Conservation (phyloP, 176 grass and related monocot species). For the Olyra latifolia region DNA sequence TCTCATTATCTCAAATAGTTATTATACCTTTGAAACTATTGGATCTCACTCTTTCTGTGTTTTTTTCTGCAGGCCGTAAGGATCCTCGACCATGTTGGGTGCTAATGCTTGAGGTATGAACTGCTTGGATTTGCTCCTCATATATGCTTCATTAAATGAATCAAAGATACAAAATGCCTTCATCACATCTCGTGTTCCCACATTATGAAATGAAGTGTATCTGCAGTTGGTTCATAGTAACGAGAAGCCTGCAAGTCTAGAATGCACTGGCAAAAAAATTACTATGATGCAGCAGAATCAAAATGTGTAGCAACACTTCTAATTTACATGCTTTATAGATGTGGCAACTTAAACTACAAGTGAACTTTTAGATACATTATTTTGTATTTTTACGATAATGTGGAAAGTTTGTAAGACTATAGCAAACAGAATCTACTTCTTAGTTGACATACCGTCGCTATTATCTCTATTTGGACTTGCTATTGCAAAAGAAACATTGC, state of each 20-base stretch:
- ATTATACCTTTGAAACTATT: slow-evolving; percentile 21
- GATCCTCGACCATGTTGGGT: slow-evolving; percentile 82
- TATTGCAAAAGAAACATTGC: slow-evolving; percentile 9
- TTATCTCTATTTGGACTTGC: neutral
- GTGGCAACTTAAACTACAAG: neutral
- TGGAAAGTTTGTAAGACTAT: slow-evolving; percentile 1
- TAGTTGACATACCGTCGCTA: neutral
- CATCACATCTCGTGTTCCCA: neutral
- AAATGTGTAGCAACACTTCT: neutral
- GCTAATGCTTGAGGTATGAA: slow-evolving; percentile 93
- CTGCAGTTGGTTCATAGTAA: neutral
- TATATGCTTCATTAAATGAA: neutral
- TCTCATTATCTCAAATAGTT: neutral
- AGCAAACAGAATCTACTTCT: neutral
- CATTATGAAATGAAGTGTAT: slow-evolving; percentile 12
- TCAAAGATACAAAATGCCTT: neutral
- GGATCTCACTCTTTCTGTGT: slow-evolving; percentile 6
- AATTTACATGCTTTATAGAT: neutral
- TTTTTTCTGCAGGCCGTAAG: slow-evolving; percentile 46
- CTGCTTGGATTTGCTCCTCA: slow-evolving; percentile 3
- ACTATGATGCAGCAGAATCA: neutral
- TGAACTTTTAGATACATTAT: neutral
- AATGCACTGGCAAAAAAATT: neutral
- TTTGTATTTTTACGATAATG: neutral
- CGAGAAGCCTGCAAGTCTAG: neutral